Conservation (phyloP, 2,329 filamentous ascomycete species). For the Scedosporium dehoogii region DNA sequence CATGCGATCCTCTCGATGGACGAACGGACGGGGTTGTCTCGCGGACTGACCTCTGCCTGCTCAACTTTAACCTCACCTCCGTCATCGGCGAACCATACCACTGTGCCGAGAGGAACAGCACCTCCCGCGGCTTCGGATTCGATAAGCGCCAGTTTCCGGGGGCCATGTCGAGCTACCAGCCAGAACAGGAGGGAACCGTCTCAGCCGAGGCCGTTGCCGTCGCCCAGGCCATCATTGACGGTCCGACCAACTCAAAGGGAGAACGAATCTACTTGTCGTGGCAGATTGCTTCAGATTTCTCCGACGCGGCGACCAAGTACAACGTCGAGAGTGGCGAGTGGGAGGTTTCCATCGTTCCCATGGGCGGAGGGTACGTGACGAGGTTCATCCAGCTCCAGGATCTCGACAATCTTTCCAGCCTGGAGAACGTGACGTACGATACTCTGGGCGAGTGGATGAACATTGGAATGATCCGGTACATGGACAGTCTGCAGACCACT, state of each 20-base stretch:
- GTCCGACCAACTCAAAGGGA: slow-evolving; percentile 22
- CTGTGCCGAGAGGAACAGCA: slow-evolving; percentile 18
- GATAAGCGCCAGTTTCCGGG: slow-evolving; percentile 12
- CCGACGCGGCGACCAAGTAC: slow-evolving; percentile 21
- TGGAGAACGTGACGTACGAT: slow-evolving; percentile 43
- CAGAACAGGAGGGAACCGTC: slow-evolving; percentile 24
- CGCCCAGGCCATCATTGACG: slow-evolving; percentile 22
- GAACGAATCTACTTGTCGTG: slow-evolving; percentile 25
- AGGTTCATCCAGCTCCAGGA: slow-evolving; percentile 31
- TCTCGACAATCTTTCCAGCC: slow-evolving; percentile 28
- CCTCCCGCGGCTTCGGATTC: slow-evolving; percentile 16
- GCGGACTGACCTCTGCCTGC: slow-evolving; percentile 24
- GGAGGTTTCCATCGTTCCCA: slow-evolving; percentile 21
- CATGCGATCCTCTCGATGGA: slow-evolving; percentile 46
- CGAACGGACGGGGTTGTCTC: slow-evolving; percentile 41
- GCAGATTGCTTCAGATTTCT: slow-evolving; percentile 21
- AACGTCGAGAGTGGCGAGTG: slow-evolving; percentile 21
- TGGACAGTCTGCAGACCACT: slow-evolving; percentile 42
- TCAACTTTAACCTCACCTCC: slow-evolving; percentile 21
- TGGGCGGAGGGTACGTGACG: slow-evolving; percentile 26
- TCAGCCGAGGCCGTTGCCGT: slow-evolving; percentile 23
- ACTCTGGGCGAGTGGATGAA: slow-evolving; percentile 45
- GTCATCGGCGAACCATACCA: slow-evolving; percentile 22
- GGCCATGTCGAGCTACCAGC: slow-evolving; percentile 11
- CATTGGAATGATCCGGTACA: slow-evolving; percentile 34